Base-by-base conservation (phyloP, 768 basidiomycete genomes). In the Pleurotus ostreatus region DNA sequence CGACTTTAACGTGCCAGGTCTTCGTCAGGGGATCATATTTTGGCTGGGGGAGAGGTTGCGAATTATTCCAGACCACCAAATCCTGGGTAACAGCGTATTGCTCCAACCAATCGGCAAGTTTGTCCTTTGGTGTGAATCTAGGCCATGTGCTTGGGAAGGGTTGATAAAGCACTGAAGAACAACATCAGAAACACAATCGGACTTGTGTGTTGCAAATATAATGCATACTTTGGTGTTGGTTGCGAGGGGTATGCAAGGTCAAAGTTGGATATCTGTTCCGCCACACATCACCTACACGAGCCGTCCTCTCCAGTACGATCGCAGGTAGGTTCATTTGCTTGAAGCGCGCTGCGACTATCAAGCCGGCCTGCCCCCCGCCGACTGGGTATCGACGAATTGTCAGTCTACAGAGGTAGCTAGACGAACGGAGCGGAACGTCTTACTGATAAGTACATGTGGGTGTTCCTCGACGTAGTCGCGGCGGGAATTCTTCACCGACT, bases 21-120 rank as follows among this genome's bases (percentile, higher is more conserved):
- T 66, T 66, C 1, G 59, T 55, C 2, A 25, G 22, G 16, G 55
- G 23, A 59, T 78, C 68, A 60, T 75, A 78, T n/a, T 23, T 59
- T 4, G 77, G 71, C 8, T 54, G 57, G 0, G 73, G 69, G 1
- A 70, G 54, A 5, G 71, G 61, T 11, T 60, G 60, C 4, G 74
- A 68, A 26, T 65, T 64, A 11, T 69, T 76, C 78, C 78, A 80
- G 3, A 79, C 68, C 8, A 70, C 63, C 11, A 79, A 63, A 52
- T 79, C 78, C 57, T 76, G 76, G 4, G 65, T 61, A 3, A 60
- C 52, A 1, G 64, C 72, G 55, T 80, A 79, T 16, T 71, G 66
- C 60, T 79, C 75, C 8, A 79, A 54, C 74, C 74, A 78, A 61
- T 74, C 67, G 0, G 75, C 78, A 11, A 78, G 43, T 58, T 77